phyloP scores from a whole-genome alignment of 2,329 filamentous ascomycete species.

The Beauveria sp. region DNA sequence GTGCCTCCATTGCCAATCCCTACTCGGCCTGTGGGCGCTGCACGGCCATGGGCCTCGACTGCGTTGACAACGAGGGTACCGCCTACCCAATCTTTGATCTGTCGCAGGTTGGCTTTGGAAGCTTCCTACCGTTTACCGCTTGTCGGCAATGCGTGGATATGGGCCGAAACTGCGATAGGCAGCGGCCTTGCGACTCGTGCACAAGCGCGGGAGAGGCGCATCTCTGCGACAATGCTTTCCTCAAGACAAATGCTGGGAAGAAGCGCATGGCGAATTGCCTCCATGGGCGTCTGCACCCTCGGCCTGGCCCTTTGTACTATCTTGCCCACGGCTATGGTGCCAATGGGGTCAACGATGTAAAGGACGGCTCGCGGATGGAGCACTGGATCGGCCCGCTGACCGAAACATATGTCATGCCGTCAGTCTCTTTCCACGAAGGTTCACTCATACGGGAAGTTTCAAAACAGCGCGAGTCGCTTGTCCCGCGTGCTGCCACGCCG shows the following conservation, averaged over 20 bases:
- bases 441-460: background rate
- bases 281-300: slow-evolving; percentile 11
- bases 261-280: slow-evolving; percentile 13
- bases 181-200: slow-evolving; percentile 31
- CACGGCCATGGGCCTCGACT: slow-evolving; percentile 24
- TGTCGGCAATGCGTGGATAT: slow-evolving; percentile 19
- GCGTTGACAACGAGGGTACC: slow-evolving; percentile 12
- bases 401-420: background rate
- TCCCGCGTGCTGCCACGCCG: background rate
- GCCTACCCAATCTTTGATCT: slow-evolving; percentile 21
- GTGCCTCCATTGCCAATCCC: slow-evolving; percentile 11
- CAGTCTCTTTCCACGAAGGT: background rate
- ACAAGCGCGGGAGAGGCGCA: slow-evolving; percentile 14
- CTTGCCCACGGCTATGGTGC: slow-evolving; percentile 23
- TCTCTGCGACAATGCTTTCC: slow-evolving; percentile 13
- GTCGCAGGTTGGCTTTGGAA: slow-evolving; percentile 25
- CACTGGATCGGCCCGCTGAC: slow-evolving; percentile 20
- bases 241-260: slow-evolving; percentile 2
- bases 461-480: background rate
- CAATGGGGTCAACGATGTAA: slow-evolving; percentile 20
- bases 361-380: slow-evolving; percentile 18
- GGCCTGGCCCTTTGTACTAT: slow-evolving; percentile 27
- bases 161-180: slow-evolving; percentile 25
- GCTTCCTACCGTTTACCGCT: slow-evolving; percentile 18
- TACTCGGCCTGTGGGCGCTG: slow-evolving; percentile 20